These are phyloP conservation scores for Lanmaoa pseudosensibilis DNA, from an alignment of 768 basidiomycete genomes.

Conservation along the genomic window DNA sequence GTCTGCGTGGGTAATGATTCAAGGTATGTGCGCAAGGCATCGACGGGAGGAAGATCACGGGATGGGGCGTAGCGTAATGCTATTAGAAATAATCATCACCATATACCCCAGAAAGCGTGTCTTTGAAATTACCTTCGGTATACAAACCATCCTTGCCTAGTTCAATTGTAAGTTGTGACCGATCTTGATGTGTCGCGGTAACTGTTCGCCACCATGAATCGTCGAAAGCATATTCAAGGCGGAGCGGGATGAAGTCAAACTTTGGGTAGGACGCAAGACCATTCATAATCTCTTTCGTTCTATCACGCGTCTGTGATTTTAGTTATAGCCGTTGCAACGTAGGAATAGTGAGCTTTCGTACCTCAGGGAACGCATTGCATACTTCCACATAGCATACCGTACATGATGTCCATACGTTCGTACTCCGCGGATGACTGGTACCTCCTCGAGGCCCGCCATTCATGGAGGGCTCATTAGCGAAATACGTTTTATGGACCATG, in stretches of 20 bases:
- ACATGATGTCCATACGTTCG: constrained; percentile 60
- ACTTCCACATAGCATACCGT: constrained; percentile 71
- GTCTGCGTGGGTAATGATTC: constrained; percentile 73
- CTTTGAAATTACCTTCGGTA: constrained; percentile 26
- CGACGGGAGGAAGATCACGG: constrained; percentile 20
- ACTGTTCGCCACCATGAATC: constrained; percentile 60
- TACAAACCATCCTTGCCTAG: constrained; percentile 52
- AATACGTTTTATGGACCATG: constrained; percentile 60
- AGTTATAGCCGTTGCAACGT: constrained; percentile 4
- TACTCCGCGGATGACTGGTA: constrained; percentile 63
- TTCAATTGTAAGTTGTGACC: constrained; percentile 43
- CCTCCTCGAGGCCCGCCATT: constrained; percentile 48
- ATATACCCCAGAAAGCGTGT: background rate
- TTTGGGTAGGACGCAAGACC: constrained; percentile 48
- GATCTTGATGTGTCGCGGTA: constrained; percentile 32
- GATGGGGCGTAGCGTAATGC: constrained; percentile 23
- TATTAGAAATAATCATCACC: constrained; percentile 12
- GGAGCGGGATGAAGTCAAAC: constrained; percentile 60
- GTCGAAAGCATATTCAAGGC: constrained; percentile 76
- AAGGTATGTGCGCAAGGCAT: constrained; percentile 51
- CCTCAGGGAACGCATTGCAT: constrained; percentile 58
- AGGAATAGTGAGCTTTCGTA: constrained; percentile 35
- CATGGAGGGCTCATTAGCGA: constrained; percentile 32
- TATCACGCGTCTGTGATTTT: constrained; percentile 49
- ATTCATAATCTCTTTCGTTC: constrained; percentile 49